phyloP scores from a whole-genome alignment of 208 protist genomes.

The Pavlovales sp. region DNA sequence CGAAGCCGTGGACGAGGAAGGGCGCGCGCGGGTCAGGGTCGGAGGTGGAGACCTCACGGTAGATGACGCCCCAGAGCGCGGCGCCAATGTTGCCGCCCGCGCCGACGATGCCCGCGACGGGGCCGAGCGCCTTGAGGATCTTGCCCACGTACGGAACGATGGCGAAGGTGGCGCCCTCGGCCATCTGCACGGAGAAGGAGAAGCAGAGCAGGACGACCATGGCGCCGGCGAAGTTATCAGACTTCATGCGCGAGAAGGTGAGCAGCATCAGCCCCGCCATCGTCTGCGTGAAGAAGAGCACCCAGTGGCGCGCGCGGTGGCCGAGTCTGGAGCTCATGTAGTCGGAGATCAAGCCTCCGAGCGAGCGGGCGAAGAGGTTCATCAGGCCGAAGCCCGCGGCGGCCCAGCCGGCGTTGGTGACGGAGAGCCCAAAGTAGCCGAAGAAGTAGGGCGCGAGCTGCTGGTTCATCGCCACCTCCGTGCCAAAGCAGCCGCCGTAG shows the following conservation, averaged over 20 bases:
- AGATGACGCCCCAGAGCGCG: not conserved
- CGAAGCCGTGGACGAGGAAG: constrained; percentile 3
- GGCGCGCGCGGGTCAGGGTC: not conserved
- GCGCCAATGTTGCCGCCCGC: constrained; percentile 24
- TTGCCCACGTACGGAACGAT: not conserved
- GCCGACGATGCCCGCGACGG: constrained; percentile 9
- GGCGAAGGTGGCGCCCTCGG: constrained; percentile 13
- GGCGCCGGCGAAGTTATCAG: not conserved
- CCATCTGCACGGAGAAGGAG: constrained; percentile 32
- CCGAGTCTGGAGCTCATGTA: no score
- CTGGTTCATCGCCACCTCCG: constrained; percentile 35
- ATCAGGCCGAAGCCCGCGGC: constrained; percentile 17
- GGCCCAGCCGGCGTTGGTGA: not conserved
- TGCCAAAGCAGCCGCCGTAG: constrained; percentile 28
- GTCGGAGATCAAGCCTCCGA: constrained; percentile 35
- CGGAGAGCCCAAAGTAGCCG: not conserved
- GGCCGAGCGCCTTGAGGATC: not conserved
- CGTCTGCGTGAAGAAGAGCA: not conserved
- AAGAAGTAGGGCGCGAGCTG: constrained; percentile 1
- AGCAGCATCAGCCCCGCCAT: not conserved
- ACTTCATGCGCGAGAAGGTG: not conserved
- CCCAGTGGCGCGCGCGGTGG: constrained; percentile 10
- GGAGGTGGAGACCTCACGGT: not conserved
- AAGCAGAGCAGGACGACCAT: not conserved
- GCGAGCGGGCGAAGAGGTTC: constrained; percentile 36